Evolutionary conservation across 208 protist species (phyloP).

Genomic region (Trichomonas vaginalis): DNA sequence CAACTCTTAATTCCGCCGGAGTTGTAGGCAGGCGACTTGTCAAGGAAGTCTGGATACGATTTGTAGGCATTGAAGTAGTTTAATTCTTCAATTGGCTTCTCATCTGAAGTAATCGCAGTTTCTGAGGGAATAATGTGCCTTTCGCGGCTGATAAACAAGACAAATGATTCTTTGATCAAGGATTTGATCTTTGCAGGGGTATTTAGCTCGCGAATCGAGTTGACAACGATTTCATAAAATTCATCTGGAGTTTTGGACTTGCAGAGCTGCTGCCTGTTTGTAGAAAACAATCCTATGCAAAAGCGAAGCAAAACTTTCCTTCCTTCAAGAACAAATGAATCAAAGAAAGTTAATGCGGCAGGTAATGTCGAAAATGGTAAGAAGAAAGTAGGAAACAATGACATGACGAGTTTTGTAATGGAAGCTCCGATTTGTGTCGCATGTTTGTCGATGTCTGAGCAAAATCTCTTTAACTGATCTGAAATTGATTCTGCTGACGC

Average conservation of each 20-base stretch:
- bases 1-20: background rate
- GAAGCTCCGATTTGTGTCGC: background rate
- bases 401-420: background rate
- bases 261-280: background rate
- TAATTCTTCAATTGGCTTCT: background rate
- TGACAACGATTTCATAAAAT: background rate
- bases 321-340: background rate
- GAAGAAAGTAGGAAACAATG: background rate
- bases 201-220: background rate
- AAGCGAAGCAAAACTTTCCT: background rate
- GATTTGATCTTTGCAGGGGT: background rate
- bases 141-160: background rate
- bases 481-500: background rate
- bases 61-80: background rate
- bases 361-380: background rate
- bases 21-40: background rate
- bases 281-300: background rate
- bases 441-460: background rate
- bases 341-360: background rate
- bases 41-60: background rate
- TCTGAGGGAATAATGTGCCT: background rate
- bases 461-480: background rate
- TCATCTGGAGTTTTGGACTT: background rate
- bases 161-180: background rate
- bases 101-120: background rate